These are phyloP conservation scores for Phytophthora ramorum DNA, from an alignment of 352 stramenopile species.

Conservation along the genomic window DNA sequence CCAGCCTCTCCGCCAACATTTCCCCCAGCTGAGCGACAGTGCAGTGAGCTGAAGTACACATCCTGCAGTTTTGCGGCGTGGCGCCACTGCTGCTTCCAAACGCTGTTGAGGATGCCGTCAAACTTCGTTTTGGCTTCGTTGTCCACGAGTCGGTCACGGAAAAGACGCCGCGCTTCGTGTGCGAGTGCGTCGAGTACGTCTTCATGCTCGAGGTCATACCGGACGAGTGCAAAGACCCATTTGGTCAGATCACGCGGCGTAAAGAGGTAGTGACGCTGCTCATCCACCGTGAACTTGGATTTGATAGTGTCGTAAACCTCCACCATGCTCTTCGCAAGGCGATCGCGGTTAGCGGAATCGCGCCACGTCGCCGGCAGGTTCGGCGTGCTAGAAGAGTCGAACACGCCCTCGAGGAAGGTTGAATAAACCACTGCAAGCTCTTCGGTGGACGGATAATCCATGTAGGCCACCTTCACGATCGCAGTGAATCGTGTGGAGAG, in stretches of 20 bases:
- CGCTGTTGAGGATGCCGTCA: slow-evolving; percentile 82
- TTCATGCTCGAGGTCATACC: slow-evolving; percentile 91
- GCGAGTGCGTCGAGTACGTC: slow-evolving; percentile 92
- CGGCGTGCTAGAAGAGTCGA: slow-evolving; percentile 49
- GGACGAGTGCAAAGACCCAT: slow-evolving; percentile 90
- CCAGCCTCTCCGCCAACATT: slow-evolving; percentile 32
- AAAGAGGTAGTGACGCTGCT: slow-evolving; percentile 95
- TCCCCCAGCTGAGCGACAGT: slow-evolving; percentile 40
- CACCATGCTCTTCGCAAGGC: slow-evolving; percentile 90
- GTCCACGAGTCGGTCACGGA: slow-evolving; percentile 92
- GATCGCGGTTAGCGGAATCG: slow-evolving; percentile 70
- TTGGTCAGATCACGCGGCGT: slow-evolving; percentile 93
- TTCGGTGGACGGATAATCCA: slow-evolving; percentile 93
- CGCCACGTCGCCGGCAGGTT: slow-evolving; percentile 55
- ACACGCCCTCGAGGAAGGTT: slow-evolving; percentile 85
- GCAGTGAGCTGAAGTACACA: slow-evolving; percentile 88
- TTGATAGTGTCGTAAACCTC: slow-evolving; percentile 92
- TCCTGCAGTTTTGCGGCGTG: slow-evolving; percentile 79
- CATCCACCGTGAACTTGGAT: slow-evolving; percentile 92
- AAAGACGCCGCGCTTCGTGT: slow-evolving; percentile 90
- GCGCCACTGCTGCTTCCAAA: slow-evolving; percentile 90
- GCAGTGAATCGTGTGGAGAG: slow-evolving; percentile 95
- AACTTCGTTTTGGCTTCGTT: slow-evolving; percentile 79
- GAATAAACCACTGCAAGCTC: slow-evolving; percentile 93
- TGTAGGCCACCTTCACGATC: slow-evolving; percentile 92